A percentile compares a stretch with the other conserved stretches of the same genome.
phyloP scores from a whole-genome alignment of 1,139 yeast species.

The Suhomyces wounanorum region DNA sequence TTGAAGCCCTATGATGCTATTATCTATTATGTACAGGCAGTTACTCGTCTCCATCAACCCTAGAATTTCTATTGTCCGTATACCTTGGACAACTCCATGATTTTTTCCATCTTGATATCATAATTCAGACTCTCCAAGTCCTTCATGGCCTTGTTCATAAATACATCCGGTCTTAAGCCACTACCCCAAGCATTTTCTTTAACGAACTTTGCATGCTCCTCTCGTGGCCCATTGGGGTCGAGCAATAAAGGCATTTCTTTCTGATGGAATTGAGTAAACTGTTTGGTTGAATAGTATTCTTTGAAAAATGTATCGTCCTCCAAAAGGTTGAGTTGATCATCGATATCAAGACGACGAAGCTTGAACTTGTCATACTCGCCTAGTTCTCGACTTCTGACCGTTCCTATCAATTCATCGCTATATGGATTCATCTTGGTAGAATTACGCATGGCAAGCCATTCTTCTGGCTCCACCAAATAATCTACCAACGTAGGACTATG shows the following conservation, averaged over 20 bases:
- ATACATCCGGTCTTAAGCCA: slow-evolving; percentile 29
- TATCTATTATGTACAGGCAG: background rate
- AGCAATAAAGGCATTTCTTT: slow-evolving; percentile 25
- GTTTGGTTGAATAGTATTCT: slow-evolving; percentile 26
- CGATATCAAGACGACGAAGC: slow-evolving; percentile 23
- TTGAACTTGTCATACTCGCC: slow-evolving; percentile 24
- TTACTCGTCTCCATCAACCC: background rate
- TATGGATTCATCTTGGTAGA: slow-evolving; percentile 6
- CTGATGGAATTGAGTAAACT: slow-evolving; percentile 32
- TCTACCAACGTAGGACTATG: slow-evolving; percentile 27
- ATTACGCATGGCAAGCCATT: slow-evolving; percentile 22
- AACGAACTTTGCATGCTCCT: slow-evolving; percentile 13
- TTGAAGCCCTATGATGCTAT: background rate
- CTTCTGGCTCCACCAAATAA: slow-evolving; percentile 27
- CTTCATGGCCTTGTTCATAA: slow-evolving; percentile 25
- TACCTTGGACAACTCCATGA: slow-evolving; percentile 1
- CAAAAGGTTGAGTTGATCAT: slow-evolving; percentile 34
- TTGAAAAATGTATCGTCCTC: slow-evolving; percentile 27
- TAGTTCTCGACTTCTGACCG: slow-evolving; percentile 15
- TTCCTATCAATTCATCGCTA: background rate
- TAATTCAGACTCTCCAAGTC: slow-evolving; percentile 19
- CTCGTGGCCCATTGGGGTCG: slow-evolving; percentile 9
- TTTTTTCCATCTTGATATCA: slow-evolving; percentile 19
- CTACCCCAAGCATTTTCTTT: slow-evolving; percentile 16
- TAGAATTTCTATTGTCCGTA: background rate